Conservation (phyloP, 208 protist genomes). For the Trypanosoma melophagium region DNA sequence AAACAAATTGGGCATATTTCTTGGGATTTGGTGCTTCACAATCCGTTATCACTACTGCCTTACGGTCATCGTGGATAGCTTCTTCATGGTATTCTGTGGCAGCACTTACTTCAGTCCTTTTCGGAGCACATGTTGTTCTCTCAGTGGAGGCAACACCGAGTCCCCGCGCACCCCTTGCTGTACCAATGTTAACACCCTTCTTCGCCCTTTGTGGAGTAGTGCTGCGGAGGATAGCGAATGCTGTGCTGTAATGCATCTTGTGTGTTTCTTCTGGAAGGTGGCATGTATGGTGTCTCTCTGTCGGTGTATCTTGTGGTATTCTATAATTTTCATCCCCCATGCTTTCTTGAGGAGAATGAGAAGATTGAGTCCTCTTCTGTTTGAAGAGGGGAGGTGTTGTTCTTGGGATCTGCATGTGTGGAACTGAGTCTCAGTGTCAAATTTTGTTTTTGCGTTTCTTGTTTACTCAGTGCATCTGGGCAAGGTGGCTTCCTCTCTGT, state of each 20-base stretch:
- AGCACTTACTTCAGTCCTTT: conserved; percentile 55
- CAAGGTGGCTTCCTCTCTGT: too few species aligned
- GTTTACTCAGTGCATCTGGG: too few species aligned
- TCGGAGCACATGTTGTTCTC: conserved; percentile 54
- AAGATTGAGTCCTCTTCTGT: too few species aligned
- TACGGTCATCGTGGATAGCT: conserved; percentile 23
- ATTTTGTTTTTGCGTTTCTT: too few species aligned
- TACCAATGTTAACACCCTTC: conserved; percentile 52
- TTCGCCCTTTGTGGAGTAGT: conserved; percentile 34
- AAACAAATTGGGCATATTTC: conserved; percentile 61
- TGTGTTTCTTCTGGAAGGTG: too few species aligned
- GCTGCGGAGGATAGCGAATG: conserved; percentile 6
- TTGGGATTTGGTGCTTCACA: conserved; percentile 52
- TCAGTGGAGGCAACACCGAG: conserved; percentile 41
- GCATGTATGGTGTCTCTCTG: too few species aligned
- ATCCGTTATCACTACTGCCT: conserved; percentile 33
- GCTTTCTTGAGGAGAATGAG: too few species aligned
- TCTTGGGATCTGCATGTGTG: too few species aligned
- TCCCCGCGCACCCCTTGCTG: conserved; percentile 36
- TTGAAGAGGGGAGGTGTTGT: too few species aligned
- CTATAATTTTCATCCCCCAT: too few species aligned
- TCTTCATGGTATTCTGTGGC: conserved; percentile 37
- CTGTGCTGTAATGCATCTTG: conserved; percentile 13
- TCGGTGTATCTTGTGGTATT: too few species aligned
- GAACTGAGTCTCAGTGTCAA: too few species aligned